Conservation (phyloP, 768 basidiomycete species). For the Panaeolus papilionaceus region DNA sequence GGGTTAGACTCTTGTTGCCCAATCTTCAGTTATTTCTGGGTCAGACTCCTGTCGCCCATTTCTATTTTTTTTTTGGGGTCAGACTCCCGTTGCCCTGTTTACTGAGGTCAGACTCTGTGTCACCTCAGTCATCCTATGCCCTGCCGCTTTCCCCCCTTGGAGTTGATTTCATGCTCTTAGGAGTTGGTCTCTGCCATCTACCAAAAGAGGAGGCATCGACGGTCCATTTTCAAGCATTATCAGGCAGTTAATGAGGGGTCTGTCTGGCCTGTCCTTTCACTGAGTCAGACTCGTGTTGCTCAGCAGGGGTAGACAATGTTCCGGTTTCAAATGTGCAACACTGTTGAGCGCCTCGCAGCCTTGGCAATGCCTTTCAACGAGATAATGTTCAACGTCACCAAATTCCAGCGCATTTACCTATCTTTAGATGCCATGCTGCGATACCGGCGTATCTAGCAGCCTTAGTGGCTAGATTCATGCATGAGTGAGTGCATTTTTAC, state of each 20-base stretch:
- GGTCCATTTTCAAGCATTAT: not conserved
- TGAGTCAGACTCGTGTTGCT: slow-evolving; percentile 6
- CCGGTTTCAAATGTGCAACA: not conserved
- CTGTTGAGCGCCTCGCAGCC: not conserved
- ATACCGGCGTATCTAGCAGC: not conserved
- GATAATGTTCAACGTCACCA: slow-evolving; percentile 8
- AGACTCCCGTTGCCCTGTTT: not conserved
- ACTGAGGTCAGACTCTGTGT: not conserved
- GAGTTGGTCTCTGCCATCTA: too few species aligned
- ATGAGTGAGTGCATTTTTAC: too few species aligned
- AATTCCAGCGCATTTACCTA: slow-evolving; percentile 15
- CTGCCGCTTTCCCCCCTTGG: not conserved
- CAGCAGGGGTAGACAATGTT: not conserved
- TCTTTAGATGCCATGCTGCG: not conserved
- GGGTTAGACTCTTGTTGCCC: slow-evolving; percentile 2
- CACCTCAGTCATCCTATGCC: not conserved
- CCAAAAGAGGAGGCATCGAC: too few species aligned
- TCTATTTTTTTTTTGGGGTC: not conserved
- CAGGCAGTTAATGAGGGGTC: not conserved
- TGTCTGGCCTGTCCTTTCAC: not conserved
- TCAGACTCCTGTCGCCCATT: not conserved
- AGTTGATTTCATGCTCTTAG: too few species aligned
- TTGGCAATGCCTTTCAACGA: slow-evolving; percentile 1
- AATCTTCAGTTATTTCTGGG: not conserved
- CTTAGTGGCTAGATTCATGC: not conserved